Evolutionary conservation across 2,329 filamentous ascomycete genomes (phyloP).

Genomic region (Microdochium paspali): DNA sequence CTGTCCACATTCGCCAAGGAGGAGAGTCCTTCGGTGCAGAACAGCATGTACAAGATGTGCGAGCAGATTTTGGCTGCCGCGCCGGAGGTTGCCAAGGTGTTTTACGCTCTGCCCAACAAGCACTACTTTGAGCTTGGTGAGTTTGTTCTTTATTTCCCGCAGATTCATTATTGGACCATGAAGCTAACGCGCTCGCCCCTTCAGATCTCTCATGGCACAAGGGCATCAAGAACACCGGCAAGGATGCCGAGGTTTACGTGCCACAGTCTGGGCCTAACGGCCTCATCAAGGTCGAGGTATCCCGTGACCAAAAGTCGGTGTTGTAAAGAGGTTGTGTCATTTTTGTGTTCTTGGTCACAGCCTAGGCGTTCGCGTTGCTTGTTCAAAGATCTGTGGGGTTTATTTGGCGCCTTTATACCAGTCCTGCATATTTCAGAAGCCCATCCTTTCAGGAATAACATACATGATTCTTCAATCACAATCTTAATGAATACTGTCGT

Average conservation of each 20-base stretch:
- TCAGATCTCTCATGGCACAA: constrained; percentile 95
- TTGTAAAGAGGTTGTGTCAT: background rate
- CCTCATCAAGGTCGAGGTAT: constrained; percentile 87
- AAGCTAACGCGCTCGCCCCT: constrained; percentile 1
- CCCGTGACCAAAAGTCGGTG: constrained; percentile 31
- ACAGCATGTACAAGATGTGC: constrained; percentile 98
- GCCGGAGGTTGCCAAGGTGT: constrained; percentile 61
- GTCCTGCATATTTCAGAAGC: no score
- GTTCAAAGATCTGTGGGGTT: no score
- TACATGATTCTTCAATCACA: no score
- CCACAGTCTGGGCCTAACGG: constrained; percentile 91
- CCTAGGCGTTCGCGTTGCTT: no score
- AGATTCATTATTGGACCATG: no score
- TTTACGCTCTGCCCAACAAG: constrained; percentile 90
- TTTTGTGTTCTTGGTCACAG: background rate
- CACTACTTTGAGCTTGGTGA: constrained; percentile 95
- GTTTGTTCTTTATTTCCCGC: no score
- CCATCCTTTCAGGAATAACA: no score
- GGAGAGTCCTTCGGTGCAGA: constrained; percentile 85
- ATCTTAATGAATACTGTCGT: no score
- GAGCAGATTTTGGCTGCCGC: constrained; percentile 72
- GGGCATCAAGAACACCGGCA: constrained; percentile 86
- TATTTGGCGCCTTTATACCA: no score
- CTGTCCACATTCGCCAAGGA: constrained; percentile 86
- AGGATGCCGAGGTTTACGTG: constrained; percentile 90